Base-by-base conservation (phyloP, 2,329 filamentous ascomycete species). In the Colletotrichum camelliae region DNA sequence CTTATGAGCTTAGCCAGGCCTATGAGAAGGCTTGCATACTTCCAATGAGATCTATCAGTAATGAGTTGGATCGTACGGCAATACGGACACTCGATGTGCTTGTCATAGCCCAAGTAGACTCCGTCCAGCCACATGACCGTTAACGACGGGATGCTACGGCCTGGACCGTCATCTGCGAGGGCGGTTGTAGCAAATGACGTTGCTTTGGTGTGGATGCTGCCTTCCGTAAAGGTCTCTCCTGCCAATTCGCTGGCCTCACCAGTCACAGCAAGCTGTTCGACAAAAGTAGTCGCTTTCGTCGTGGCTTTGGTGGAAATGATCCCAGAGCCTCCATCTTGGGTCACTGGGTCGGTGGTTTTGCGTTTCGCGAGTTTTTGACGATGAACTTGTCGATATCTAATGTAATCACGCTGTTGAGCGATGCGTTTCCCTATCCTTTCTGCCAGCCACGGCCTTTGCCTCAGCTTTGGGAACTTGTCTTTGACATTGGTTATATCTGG, bases 51-150 rank as follows among this genome's bases (percentile, higher is more conserved):
- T n/a, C 39, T 48, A 13, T 69, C 33, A 10, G 21, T 18, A 3
- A 73, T 31, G 2, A 55, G 13, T 12, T 73, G 71, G 12, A 68
- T 69, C 2, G 57, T 73, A 4, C 71, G 65, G 18, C 71, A 73
- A n/a, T 69, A 73, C 18, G 71, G 71, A 21, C 71, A 73, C 7
- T 73, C 71, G 39, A 73, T 31, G 18, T 61, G 39, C 10, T 67
- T 15, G 7, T 55, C 33, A n/a, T 73, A 69, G 5, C 12, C 37
- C 13, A 73, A 39, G 7, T 43, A 29, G 2, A 61, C 29, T 13
- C 57, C 71, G 13, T 73, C 71, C 10, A 72, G 29, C 62, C 62
- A 62, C 70, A 68, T 61, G 4, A 52, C 29, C 0, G 62, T 52
- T 13, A 72, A 33, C 15, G 48, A 18, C 7, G 70, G 62, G 5